Evolutionary conservation across 495 filamentous ascomycete species (phyloP), one percentile per base, ranked within the genome.

Genomic region (Parathielavia hyrcaniae): DNA sequence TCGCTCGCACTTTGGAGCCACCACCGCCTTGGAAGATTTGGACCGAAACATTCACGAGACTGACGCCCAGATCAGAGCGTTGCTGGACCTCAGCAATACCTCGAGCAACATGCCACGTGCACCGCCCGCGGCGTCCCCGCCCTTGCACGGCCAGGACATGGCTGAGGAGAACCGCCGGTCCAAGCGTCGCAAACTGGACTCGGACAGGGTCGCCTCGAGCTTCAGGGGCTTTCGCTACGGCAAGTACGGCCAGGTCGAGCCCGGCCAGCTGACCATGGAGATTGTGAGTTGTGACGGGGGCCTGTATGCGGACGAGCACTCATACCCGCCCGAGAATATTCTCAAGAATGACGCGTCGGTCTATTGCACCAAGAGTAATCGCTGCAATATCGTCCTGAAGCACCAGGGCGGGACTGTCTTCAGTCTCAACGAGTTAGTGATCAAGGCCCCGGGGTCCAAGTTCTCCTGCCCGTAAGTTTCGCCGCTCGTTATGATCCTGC

Each of bases 221-320:
- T 76, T 81, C 22, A 75, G 76, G 48, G 80, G 79, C 5, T 86
- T 91, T 53, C 82, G 79, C 54, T 95, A 95, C 60, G 91, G 90
- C 2, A 82, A 83, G 61, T 87, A 83, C 66, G 91, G 91, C 17
- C 90, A 95, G 66, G 86, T 91, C 7, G 86, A 91, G 36, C 80
- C 89, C 0, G 89, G 90, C 13, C 76, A 80, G 58, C 71, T 96
- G 57, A 83, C 79, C 57, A 91, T 96, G 89, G 86, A 93, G 66
- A 81, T 96, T 52, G 81, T 84, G 17, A 89, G 82, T 76, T 97
- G 91, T 65, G 92, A 97, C 72, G 92, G 91, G 49, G 92, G 91
- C 1, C 79, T 83, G 20, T 91, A 85, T 67, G 67, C 76, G 23
- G 80, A 84, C 45, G 80, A 83, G 54, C 71, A 72, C 2, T 75